Conservation (phyloP, 2,329 filamentous ascomycete species). For the Massarina eburnea region DNA sequence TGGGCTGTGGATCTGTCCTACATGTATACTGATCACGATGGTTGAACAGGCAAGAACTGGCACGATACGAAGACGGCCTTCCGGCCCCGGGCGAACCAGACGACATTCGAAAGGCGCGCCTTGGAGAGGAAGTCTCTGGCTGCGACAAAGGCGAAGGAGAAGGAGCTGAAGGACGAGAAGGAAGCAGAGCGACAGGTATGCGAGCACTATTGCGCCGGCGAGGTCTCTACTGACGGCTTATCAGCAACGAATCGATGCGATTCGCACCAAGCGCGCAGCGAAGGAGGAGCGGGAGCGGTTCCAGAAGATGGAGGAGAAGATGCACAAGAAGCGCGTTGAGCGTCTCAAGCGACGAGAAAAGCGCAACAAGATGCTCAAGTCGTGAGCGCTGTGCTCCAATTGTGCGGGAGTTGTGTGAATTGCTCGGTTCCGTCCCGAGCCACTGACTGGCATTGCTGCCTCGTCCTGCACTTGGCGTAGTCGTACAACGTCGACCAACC, state of each 20-base stretch:
- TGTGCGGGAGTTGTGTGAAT: neutral
- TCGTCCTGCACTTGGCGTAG: neutral
- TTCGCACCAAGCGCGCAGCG: slow-evolving; percentile 81
- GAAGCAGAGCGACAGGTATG: slow-evolving; percentile 81
- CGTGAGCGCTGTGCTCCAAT: slow-evolving; percentile 30
- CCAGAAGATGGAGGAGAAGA: slow-evolving; percentile 93
- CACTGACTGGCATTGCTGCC: neutral
- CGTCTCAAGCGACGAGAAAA: slow-evolving; percentile 93
- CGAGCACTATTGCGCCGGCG: neutral
- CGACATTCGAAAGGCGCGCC: slow-evolving; percentile 74
- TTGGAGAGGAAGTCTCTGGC: slow-evolving; percentile 69
- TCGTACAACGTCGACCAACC: neutral
- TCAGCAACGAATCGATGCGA: slow-evolving; percentile 73
- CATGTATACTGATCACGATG: slow-evolving; percentile 14
- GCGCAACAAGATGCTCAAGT: slow-evolving; percentile 76
- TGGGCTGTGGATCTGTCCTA: slow-evolving; percentile 1
- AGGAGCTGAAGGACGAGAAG: slow-evolving; percentile 91
- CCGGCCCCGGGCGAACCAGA: slow-evolving; percentile 75
- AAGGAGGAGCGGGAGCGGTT: slow-evolving; percentile 95
- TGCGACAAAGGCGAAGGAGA: slow-evolving; percentile 88
- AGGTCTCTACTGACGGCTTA: slow-evolving; percentile 9
- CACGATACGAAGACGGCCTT: slow-evolving; percentile 81
- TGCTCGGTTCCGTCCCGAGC: neutral
- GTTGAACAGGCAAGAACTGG: slow-evolving; percentile 84
- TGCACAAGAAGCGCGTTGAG: slow-evolving; percentile 95